Evolutionary conservation across 1,284 basidiomycete genomes (phyloP).

Genomic region (Ustilago sp.): DNA sequence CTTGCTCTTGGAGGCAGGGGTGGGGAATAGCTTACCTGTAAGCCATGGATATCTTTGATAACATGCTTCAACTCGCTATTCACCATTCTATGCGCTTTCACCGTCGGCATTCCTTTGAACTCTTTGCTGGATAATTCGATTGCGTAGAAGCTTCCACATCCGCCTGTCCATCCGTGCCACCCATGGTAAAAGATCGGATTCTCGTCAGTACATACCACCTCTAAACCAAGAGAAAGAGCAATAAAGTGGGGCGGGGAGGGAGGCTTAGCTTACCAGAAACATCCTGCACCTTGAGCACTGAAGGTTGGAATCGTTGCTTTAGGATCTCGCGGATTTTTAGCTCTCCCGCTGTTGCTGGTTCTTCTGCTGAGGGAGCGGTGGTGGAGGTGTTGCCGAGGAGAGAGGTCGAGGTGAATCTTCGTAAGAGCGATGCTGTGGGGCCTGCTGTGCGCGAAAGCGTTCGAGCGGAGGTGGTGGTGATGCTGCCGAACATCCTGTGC

Average conservation of each 20-base stretch:
- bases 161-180: slow-evolving; percentile 72
- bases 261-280: slow-evolving; percentile 69
- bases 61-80: slow-evolving; percentile 88
- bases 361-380: background rate
- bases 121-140: slow-evolving; percentile 85
- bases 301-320: slow-evolving; percentile 78
- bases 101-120: slow-evolving; percentile 86
- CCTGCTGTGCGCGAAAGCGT: background rate
- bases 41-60: slow-evolving; percentile 89
- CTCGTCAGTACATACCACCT: background rate
- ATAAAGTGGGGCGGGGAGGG: background rate
- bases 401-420: slow-evolving; percentile 7
- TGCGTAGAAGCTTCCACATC: slow-evolving; percentile 95
- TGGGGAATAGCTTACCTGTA: slow-evolving; percentile 78
- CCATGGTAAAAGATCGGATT: slow-evolving; percentile 45
- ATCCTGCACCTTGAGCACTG: slow-evolving; percentile 63
- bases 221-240: slow-evolving; percentile 67
- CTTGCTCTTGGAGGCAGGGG: background rate
- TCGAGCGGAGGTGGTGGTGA: background rate
- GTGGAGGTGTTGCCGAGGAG: background rate
- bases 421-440: background rate
- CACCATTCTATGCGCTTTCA: slow-evolving; percentile 95
- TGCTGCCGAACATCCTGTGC: background rate
- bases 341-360: slow-evolving; percentile 38
- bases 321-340: slow-evolving; percentile 79